Evolutionary conservation across 106 monocot genomes (phyloP).

Genomic region (Allium cepa): DNA sequence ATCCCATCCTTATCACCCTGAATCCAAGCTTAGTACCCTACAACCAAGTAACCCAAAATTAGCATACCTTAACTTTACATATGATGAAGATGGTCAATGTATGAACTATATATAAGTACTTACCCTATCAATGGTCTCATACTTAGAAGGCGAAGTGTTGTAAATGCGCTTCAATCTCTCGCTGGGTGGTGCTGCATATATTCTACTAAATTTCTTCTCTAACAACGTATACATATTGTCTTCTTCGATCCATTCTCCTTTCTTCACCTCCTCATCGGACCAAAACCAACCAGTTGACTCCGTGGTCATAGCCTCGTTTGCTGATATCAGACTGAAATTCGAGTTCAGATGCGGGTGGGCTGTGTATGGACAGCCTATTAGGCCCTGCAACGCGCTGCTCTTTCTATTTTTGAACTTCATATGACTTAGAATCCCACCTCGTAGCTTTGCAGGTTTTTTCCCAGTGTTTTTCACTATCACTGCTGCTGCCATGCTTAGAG

Average conservation of each 20-base stretch:
- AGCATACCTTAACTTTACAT: no score
- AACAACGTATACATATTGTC: slow-evolving; percentile 51
- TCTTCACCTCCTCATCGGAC: slow-evolving; percentile 7
- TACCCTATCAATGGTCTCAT: slow-evolving; percentile 80
- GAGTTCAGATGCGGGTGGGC: slow-evolving; percentile 56
- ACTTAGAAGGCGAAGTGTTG: slow-evolving; percentile 73
- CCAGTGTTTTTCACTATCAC: slow-evolving; percentile 77
- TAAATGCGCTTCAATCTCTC: slow-evolving; percentile 74
- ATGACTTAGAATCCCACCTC: slow-evolving; percentile 67
- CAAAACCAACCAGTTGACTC: slow-evolving; percentile 34
- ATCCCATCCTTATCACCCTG: slow-evolving; percentile 86
- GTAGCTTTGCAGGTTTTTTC: slow-evolving; percentile 34
- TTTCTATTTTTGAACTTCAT: slow-evolving; percentile 46
- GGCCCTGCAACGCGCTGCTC: slow-evolving; percentile 67
- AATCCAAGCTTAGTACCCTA: slow-evolving; percentile 82
- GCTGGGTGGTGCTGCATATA: slow-evolving; percentile 65
- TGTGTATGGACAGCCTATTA: slow-evolving; percentile 66
- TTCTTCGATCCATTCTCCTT: slow-evolving; percentile 48
- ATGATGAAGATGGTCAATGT: no score
- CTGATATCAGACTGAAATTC: slow-evolving; percentile 54
- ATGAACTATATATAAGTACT: no score
- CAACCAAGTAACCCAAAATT: background rate
- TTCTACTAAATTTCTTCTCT: slow-evolving; percentile 55
- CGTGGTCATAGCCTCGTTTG: slow-evolving; percentile 53
- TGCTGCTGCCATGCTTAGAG: slow-evolving; percentile 71